phyloP scores from a whole-genome alignment of 345 rosid genomes.

The Arabidopsis arenosa region DNA sequence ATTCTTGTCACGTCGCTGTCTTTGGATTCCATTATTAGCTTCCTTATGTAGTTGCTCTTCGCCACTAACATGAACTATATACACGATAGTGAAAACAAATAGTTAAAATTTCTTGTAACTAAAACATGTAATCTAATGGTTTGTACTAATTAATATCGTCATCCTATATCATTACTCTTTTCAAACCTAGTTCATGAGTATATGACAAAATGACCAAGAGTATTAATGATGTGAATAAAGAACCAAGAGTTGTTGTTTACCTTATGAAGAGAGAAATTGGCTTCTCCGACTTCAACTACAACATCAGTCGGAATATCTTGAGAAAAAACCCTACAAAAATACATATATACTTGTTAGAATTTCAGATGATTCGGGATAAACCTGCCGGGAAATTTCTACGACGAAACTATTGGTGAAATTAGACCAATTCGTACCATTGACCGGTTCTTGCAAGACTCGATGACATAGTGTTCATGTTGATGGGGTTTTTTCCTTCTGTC shows the following conservation, averaged over 20 bases:
- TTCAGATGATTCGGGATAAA: neutral
- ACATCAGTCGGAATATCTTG: constrained; percentile 88
- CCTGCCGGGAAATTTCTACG: neutral
- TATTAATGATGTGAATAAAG: neutral
- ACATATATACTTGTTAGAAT: neutral
- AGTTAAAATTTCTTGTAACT: neutral
- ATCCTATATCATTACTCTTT: neutral
- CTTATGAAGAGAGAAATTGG: constrained; percentile 88
- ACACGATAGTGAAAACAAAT: neutral
- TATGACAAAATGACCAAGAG: too few species aligned
- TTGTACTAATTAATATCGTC: neutral
- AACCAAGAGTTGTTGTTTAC: constrained; percentile 42
- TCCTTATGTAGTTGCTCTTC: constrained; percentile 89
- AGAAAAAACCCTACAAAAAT: constrained; percentile 74
- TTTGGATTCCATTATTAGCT: constrained; percentile 71
- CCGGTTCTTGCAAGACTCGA: constrained; percentile 84
- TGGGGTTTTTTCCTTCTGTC: constrained; percentile 33
- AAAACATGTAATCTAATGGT: neutral
- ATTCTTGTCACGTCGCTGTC: constrained; percentile 65
- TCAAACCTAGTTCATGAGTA: neutral
- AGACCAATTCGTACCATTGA: constrained; percentile 63
- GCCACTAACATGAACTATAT: constrained; percentile 87
- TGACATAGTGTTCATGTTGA: constrained; percentile 49
- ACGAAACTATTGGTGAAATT: neutral
- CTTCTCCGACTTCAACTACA: constrained; percentile 74